Percentiles rank a stretch among this genome's conserved stretches.
phyloP scores from a whole-genome alignment of 75 land plant species.

The Selaginella tamariscina region DNA sequence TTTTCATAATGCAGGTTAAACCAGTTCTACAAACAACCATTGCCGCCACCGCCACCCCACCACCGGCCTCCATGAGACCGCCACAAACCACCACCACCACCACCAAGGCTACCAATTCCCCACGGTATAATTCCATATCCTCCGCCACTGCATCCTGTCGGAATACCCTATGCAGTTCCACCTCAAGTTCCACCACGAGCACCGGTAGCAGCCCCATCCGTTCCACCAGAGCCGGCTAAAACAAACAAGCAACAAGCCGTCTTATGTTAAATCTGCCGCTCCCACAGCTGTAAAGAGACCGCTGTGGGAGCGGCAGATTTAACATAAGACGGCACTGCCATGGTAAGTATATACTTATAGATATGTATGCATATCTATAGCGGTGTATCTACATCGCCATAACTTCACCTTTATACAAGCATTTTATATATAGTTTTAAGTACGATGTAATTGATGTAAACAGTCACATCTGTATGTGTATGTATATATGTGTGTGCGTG shows the following conservation, averaged over 20 bases:
- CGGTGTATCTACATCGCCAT: too few relatives aligned
- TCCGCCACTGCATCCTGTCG: not conserved
- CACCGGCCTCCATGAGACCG: constrained; percentile 34
- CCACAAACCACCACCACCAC: not conserved
- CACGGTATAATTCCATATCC: not conserved
- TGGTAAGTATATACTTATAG: constrained; percentile 73
- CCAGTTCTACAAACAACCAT: not conserved
- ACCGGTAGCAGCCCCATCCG: constrained; percentile 33
- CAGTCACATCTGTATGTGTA: too few relatives aligned
- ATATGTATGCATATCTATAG: too few relatives aligned
- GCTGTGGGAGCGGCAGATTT: constrained; percentile 99
- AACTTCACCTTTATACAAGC: too few relatives aligned
- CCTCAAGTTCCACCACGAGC: constrained; percentile 56
- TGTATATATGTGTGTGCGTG: too few relatives aligned
- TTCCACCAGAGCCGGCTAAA: not conserved
- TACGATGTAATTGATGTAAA: too few relatives aligned
- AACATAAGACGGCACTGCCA: constrained; percentile 86
- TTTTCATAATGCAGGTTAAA: too few relatives aligned
- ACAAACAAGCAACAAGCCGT: constrained; percentile 68
- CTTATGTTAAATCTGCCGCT: constrained; percentile 93
- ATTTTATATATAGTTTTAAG: too few relatives aligned
- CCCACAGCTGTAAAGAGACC: constrained; percentile 92
- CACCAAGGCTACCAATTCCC: not conserved
- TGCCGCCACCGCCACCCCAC: constrained; percentile 15
- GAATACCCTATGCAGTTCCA: constrained; percentile 18